phyloP scores from a whole-genome alignment of 2,329 filamentous ascomycete genomes.

The Aspergillus sp. region DNA sequence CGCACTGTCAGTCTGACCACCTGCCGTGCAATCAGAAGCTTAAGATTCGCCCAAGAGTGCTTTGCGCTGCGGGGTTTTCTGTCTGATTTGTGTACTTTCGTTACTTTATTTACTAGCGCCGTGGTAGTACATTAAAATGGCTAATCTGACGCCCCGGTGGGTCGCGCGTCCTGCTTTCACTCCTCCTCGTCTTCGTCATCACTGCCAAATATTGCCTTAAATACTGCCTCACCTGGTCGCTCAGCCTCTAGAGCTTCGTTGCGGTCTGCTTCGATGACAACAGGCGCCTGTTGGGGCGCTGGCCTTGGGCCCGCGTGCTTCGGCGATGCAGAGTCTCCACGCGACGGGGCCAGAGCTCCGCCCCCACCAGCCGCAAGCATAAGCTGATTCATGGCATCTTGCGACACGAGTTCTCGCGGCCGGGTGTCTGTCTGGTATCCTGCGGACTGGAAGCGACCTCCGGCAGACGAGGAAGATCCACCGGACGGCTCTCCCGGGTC shows the following conservation, averaged over 20 bases:
- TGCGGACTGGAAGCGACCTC: constrained; percentile 31
- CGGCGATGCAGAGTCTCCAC: constrained; percentile 11
- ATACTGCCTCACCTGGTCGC: constrained; percentile 75
- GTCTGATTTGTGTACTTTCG: neutral
- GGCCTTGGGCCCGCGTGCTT: constrained; percentile 13
- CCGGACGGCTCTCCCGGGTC: constrained; percentile 44
- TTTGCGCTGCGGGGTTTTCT: constrained; percentile 2
- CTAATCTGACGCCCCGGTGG: neutral
- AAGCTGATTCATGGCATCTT: constrained; percentile 56
- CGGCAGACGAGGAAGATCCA: constrained; percentile 19
- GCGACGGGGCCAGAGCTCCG: constrained; percentile 8
- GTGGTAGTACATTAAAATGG: neutral
- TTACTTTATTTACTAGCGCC: neutral
- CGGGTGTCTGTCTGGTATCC: constrained; percentile 33
- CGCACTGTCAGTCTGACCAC: constrained; percentile 4
- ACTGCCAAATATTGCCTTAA: constrained; percentile 91
- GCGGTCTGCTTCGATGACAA: constrained; percentile 65
- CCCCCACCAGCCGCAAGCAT: constrained; percentile 46
- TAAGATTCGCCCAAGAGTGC: neutral
- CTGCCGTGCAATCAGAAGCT: constrained; percentile 5
- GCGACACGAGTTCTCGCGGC: constrained; percentile 52
- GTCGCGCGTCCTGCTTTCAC: neutral
- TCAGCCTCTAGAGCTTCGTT: constrained; percentile 77
- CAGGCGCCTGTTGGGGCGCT: constrained; percentile 16
- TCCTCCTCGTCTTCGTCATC: constrained; percentile 67